phyloP scores from a whole-genome alignment of 1,284 basidiomycete genomes.

The Cutaneotrichosporon daszewskae region DNA sequence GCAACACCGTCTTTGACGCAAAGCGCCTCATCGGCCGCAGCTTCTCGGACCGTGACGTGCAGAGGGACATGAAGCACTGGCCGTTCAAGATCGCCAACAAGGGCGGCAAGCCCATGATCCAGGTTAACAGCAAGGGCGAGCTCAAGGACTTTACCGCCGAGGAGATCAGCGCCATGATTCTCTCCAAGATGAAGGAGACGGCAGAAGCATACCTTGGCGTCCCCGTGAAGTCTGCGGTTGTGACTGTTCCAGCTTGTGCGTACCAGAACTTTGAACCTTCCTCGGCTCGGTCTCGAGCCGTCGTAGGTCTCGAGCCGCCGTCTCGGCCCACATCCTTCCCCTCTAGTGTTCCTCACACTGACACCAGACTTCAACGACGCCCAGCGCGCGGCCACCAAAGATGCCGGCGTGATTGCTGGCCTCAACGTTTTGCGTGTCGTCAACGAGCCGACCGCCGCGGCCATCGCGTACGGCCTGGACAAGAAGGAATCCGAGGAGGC shows the following conservation, averaged over 20 bases:
- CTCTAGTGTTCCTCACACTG: too few relatives aligned
- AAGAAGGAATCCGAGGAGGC: constrained; percentile 58
- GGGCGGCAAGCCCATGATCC: constrained; percentile 77
- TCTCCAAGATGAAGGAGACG: constrained; percentile 96
- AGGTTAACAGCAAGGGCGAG: constrained; percentile 80
- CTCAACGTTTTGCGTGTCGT: constrained; percentile 96
- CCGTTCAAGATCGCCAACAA: constrained; percentile 77
- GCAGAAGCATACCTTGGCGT: constrained; percentile 93
- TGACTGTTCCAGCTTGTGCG: constrained; percentile 54
- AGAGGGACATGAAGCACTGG: constrained; percentile 61
- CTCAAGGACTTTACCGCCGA: constrained; percentile 85
- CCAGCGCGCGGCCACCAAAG: constrained; percentile 96
- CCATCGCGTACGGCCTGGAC: constrained; percentile 94
- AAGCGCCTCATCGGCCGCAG: constrained; percentile 80
- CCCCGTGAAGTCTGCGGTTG: constrained; percentile 78
- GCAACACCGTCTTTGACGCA: constrained; percentile 95
- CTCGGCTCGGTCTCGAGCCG: too few relatives aligned
- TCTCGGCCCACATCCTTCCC: constrained; percentile 58
- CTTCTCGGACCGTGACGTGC: constrained; percentile 66
- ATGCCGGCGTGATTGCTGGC: constrained; percentile 94
- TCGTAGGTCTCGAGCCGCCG: too few relatives aligned
- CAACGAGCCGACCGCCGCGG: constrained; percentile 98
- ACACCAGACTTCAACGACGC: constrained; percentile 99
- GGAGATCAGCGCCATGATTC: constrained; percentile 96
- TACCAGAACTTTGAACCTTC: neutral